Percentiles rank a stretch among this genome's conserved stretches.
These are phyloP conservation scores for Cordyceps sp. DNA, from an alignment of 2,329 filamentous ascomycete genomes.

Conservation along the genomic window DNA sequence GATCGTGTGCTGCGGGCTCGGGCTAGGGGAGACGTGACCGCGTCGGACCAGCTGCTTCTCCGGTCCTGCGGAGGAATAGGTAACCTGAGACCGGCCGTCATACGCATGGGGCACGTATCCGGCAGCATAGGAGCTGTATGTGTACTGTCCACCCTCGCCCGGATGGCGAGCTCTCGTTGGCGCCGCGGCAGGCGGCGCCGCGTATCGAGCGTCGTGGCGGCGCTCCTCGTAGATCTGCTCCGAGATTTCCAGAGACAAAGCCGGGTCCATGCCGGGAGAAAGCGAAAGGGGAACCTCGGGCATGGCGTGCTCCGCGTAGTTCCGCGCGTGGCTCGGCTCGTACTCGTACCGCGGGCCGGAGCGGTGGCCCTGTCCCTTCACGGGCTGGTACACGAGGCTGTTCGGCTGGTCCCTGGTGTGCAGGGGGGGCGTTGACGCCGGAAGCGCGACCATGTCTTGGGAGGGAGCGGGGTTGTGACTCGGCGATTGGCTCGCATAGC, in stretches of 20 bases:
- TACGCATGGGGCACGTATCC: conserved; percentile 23
- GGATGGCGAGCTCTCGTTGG: conserved; percentile 24
- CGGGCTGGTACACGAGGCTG: conserved; percentile 13
- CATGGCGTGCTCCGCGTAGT: conserved; percentile 20
- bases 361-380: conserved; percentile 15
- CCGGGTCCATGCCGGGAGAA: conserved; percentile 43
- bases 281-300: conserved; percentile 38
- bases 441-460: background rate
- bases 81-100: conserved; percentile 21
- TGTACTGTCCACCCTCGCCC: conserved; percentile 11
- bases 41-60: conserved; percentile 10
- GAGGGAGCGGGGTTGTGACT: conserved; percentile 2
- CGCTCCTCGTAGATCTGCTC: conserved; percentile 41
- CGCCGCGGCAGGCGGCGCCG: conserved; percentile 20
- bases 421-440: conserved; percentile 13
- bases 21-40: conserved; percentile 21
- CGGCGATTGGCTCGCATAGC: conserved; percentile 9
- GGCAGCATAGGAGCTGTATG: conserved; percentile 12
- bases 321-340: conserved; percentile 16
- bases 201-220: conserved; percentile 27
- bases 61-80: conserved; percentile 19
- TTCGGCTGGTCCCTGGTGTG: conserved; percentile 18
- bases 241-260: conserved; percentile 36
- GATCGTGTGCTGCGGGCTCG: conserved; percentile 34
- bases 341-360: conserved; percentile 17